Base-by-base conservation (phyloP, 208 protist genomes). In the Crithidia brevicula region DNA sequence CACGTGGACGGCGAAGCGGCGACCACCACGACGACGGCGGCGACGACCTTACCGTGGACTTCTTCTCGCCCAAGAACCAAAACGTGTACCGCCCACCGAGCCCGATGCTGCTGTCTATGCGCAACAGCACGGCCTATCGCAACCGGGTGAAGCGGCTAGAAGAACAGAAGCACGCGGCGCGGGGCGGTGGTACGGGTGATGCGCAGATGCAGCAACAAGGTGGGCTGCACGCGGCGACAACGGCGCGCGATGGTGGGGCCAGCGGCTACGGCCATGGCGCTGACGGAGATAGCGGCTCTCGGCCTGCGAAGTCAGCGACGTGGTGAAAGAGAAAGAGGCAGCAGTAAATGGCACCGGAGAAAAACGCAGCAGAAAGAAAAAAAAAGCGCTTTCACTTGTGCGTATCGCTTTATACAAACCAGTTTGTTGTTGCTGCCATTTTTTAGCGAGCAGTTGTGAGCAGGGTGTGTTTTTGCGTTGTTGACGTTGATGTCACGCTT, bases 31-130 rank as follows among this genome's bases (percentile, higher is more conserved):
- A 3, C 22, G 46, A 59, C 4, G 58, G 46, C 47, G 54, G 7
- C 15, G 54, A 42, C 45, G 70, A 77, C 47, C 61, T 58, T 45
- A 56, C 56, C 27, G 77, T 84, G 0, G 85, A 88, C 49, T 76
- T 66, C 56, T 82, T 85, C 47, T 50, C 71, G 1, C 31, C 67
- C 1, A 68, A 75, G 50, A 74, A 77, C 10, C 72, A 82, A 20
- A 82, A 79, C 18, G 83, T 74, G 13, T 95, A 91, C 78, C 77
- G 79, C 22, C 86, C 90, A 3, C 90, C 90, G 11, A 91, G 85
- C 33, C 90, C 90, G 49, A 90, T 95, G 85, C 88, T 95, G 72
- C 71, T 95, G 47, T 95, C 86, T 13, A 83, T 93, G 66, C 90
- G 90, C 57, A 89, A 89, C 74, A 89, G 69, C 50, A 82, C 86